Evolutionary conservation across 768 basidiomycete genomes (phyloP).

Genomic region (Boletus rufocinnamomeus): DNA sequence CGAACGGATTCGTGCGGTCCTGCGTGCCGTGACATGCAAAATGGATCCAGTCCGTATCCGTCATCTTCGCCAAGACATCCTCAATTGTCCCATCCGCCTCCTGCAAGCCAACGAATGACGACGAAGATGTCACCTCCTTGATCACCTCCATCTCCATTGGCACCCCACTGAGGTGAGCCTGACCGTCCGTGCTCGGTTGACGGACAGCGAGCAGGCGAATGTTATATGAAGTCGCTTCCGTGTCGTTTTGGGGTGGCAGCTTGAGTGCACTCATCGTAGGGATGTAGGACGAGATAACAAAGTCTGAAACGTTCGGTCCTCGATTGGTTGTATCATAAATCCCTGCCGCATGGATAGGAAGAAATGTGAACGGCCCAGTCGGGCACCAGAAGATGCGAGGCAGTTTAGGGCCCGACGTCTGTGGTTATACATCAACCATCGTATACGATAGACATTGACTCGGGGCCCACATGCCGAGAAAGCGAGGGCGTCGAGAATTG

Average conservation of each 20-base stretch:
- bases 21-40: too few relatives aligned
- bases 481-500: background rate
- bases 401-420: too few relatives aligned
- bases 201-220: constrained; percentile 10
- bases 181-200: too few relatives aligned
- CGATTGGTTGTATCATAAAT: background rate
- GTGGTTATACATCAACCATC: too few relatives aligned
- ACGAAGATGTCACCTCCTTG: background rate
- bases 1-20: too few relatives aligned
- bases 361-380: background rate
- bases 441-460: background rate
- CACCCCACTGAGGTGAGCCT: background rate
- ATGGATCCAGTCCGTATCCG: too few relatives aligned
- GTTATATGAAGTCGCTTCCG: background rate
- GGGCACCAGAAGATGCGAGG: too few relatives aligned
- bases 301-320: background rate
- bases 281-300: constrained; percentile 23
- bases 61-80: too few relatives aligned
- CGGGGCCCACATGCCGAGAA: background rate
- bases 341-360: background rate
- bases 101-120: background rate
- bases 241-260: background rate
- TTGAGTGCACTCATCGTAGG: too few relatives aligned
- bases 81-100: too few relatives aligned
- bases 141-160: constrained; percentile 26